phyloP scores from a whole-genome alignment of 2,329 filamentous ascomycete genomes.

The Pseudopithomyces maydicus region DNA sequence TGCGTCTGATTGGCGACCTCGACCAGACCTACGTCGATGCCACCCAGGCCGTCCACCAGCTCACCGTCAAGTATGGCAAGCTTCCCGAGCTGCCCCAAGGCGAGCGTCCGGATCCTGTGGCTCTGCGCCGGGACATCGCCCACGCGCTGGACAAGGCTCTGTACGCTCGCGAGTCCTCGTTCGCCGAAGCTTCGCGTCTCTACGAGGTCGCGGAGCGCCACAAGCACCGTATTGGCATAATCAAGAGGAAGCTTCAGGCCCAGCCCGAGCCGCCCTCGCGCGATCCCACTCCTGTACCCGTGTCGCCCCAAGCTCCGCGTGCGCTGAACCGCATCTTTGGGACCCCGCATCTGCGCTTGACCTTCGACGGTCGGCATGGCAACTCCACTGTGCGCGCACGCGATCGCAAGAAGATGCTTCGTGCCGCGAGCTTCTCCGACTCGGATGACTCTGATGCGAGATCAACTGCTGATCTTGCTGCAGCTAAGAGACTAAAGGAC shows the following conservation, averaged over 20 bases:
- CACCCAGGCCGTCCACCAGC: slow-evolving; percentile 53
- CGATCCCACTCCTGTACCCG: slow-evolving; percentile 61
- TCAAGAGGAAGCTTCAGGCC: slow-evolving; percentile 65
- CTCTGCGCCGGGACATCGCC: slow-evolving; percentile 62
- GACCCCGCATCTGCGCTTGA: slow-evolving; percentile 35
- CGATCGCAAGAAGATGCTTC: slow-evolving; percentile 26
- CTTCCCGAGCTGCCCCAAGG: slow-evolving; percentile 57
- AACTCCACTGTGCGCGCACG: slow-evolving; percentile 24
- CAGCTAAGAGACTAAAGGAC: slow-evolving; percentile 33
- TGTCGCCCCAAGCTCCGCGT: slow-evolving; percentile 51
- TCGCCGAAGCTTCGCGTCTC: slow-evolving; percentile 61
- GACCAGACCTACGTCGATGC: slow-evolving; percentile 50
- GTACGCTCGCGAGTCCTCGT: slow-evolving; percentile 60
- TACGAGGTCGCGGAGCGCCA: slow-evolving; percentile 64
- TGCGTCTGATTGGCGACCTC: slow-evolving; percentile 64
- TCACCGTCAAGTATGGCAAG: slow-evolving; percentile 53
- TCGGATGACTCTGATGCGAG: slow-evolving; percentile 24
- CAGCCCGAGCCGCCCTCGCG: slow-evolving; percentile 65
- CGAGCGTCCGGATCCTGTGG: slow-evolving; percentile 56
- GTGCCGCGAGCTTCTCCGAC: slow-evolving; percentile 21
- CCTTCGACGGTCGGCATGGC: slow-evolving; percentile 30
- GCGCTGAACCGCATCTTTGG: slow-evolving; percentile 33
- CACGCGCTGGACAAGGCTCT: slow-evolving; percentile 59
- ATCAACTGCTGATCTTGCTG: slow-evolving; percentile 25
- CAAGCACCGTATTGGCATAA: slow-evolving; percentile 61